Evolutionary conservation across 768 basidiomycete species (phyloP), one percentile per base, ranked within the genome.

Genomic region (Clitopilus passeckerianus): DNA sequence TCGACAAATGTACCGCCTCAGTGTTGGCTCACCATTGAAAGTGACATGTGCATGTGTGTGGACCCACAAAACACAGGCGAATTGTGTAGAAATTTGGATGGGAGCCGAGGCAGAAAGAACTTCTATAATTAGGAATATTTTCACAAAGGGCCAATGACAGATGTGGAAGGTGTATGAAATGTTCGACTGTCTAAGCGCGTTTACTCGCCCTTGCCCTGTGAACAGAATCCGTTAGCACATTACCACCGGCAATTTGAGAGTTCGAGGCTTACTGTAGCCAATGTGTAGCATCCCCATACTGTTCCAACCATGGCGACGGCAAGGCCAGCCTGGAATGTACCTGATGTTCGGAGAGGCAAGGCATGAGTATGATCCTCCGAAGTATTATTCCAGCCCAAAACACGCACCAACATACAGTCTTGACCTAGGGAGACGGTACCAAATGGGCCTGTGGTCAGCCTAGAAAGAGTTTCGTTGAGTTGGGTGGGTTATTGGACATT

Each of bases 391-490:
- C 24, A 35, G 52, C 9, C 9, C 27, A 35, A 30, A 34, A 41
- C 59, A 70, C 79, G 63, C 61, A 91, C 90, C 78, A 56, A 90
- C 67, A 73, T 88, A 90, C 61, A 90, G 77, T 41, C 69, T 77
- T 53, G 85, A 83, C 59, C 87, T 80, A 46, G 87, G 85, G 56
- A 79, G 77, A 60, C 87, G 84, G 68, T 82, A 73, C 74, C 84
- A 84, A 62, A 90, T 70, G 55, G 83, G 81, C 57, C 72, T 73
- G 64, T 78, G 72, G 55, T 84, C 75, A 65, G 70, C 76, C 80
- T 80, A 58, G 16, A 53, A 50, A 54, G 34, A 58, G 57, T 44
- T 56, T 54, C 20, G 54, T 34, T 60, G 60, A 56, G 54, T 46
- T n/a, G 57, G 56, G 57, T 33, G 35, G 46, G 20, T 6, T 34